These are phyloP conservation scores for Paramecium sexaurelia DNA, from an alignment of 73 alveolate genomes.

Conservation along the genomic window DNA sequence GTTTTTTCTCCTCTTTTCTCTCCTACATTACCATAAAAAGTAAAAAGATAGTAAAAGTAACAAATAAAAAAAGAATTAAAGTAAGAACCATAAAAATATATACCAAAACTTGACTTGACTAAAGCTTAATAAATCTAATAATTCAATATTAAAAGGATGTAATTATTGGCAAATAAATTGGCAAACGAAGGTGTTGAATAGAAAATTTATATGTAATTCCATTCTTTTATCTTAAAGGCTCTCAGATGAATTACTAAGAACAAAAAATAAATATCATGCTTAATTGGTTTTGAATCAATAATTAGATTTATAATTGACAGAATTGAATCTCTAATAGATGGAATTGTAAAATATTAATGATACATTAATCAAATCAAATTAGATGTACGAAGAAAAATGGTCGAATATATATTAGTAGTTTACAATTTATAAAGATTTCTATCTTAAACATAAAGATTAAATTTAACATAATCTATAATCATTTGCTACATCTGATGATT, in stretches of 20 bases:
- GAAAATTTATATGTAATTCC: not conserved
- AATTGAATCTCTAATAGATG: not conserved
- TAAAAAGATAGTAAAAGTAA: not conserved
- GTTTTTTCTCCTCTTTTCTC: conserved; percentile 47
- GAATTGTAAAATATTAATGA: conserved; percentile 12
- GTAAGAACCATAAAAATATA: not conserved
- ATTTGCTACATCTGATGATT: not conserved
- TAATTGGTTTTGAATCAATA: conserved; percentile 47
- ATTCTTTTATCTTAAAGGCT: not conserved
- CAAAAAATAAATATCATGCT: conserved; percentile 55
- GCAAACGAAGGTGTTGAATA: conserved; percentile 35
- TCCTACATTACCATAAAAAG: conserved; percentile 27
- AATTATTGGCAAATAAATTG: not conserved
- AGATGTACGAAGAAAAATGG: conserved; percentile 53
- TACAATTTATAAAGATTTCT: conserved; percentile 21
- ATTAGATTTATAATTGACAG: conserved; percentile 2
- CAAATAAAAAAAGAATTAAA: not conserved
- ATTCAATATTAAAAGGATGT: conserved; percentile 34
- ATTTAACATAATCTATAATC: not conserved
- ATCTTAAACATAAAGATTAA: conserved; percentile 7
- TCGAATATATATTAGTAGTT: not conserved
- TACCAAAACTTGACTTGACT: conserved; percentile 42
- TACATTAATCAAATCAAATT: conserved; percentile 11
- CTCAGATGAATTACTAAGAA: conserved; percentile 8
- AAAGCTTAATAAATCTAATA: conserved; percentile 42